Base-by-base conservation (phyloP, 768 basidiomycete genomes). In the Tylopilus plumbeoviolaceoides region DNA sequence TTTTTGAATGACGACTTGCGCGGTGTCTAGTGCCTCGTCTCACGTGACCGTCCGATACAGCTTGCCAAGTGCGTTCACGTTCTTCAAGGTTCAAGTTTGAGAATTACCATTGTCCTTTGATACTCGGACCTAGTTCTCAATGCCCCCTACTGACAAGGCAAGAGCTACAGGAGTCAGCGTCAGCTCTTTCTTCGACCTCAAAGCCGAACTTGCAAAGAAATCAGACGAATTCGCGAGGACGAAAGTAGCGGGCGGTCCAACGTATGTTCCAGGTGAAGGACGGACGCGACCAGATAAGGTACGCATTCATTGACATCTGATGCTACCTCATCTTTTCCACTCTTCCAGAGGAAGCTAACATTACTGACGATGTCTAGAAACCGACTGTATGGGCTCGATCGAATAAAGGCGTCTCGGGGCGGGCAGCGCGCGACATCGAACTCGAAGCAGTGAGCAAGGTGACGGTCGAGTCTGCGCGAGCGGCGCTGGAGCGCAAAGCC, bases 171-270 rank as follows among this genome's bases (percentile, higher is more conserved):
- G 87, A 8, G 77, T 89, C 62, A 87, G 82, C 55, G 77, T 85
- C 5, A 79, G 77, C 53, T 89, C 91, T 0, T 89, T 91, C 67
- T 80, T 91, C n/a, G 88, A 91, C 62, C 81, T 94, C 40, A 89
- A 87, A 56, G 84, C 78, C 8, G 74, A 80, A 49, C 66, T 82
- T 2, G 71, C 71, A 1, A 76, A 73, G 55, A 67, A 74, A 49
- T 73, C 78, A 51, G 75, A 86, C 17, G 84, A 87, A 56, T 75
- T 89, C 30, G 68, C 81, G 17, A 86, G 82, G 63, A 77, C 78
- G 50, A 89, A 86, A 60, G 81, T 78, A 11, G 70, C 79, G 14
- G 86, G 86, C 12, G 74, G 72, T 27, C 57, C 63, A 21, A 76
- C 73, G 30, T 67, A 73, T n/a, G 66, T 83, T 21, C 75, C 82